Base-by-base conservation (phyloP, 2,329 filamentous ascomycete genomes). In the Aquanectria penicillioides region DNA sequence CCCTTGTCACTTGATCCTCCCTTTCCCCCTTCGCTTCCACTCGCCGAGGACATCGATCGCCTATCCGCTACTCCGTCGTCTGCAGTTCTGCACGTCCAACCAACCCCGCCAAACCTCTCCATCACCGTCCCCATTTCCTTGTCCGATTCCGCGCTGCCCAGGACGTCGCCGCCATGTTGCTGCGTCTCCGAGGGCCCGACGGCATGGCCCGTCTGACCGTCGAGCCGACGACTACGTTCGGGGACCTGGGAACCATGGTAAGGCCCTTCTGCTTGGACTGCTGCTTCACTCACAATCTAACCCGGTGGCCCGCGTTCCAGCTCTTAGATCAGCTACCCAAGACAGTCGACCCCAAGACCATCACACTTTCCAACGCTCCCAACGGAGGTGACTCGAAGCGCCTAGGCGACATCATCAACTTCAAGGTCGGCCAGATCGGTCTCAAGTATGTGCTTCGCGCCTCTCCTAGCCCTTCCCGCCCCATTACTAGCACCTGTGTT, bases 151-250 rank as follows among this genome's bases (percentile, higher is more conserved):
- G 26, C 41, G n/a, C 22, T 11, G 17, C 49, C 36, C 6, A 57
- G 37, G 50, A 47, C 40, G 38, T 46, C 55, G 56, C 40, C 73
- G 79, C 73, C 64, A 97, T 97, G 88, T 84, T 97, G 72, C 82
- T 97, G 55, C 88, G 94, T 76, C 91, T 97, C 68, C 89, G 94
- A 71, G 93, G 93, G 74, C 93, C 92, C 64, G 93, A 97, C 80
- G 95, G 95, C 80, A 95, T 95, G 83, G 89, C 94, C 77, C 90
- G 95, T 68, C 82, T 98, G 70, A 91, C 84, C 48, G 86, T 96
- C 67, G 89, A 94, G 68, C 86, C 89, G 47, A 83, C 85, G 36
- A 88, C 91, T 63, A 88, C 89, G 0, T 97, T 98, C 74, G 81
- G 79, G 36, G 78, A 86, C n/a, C 78, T 89, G 36, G 84, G 82